phyloP scores from a whole-genome alignment of 2,329 filamentous ascomycete species.

The Aspergillus ochraceoroseus region DNA sequence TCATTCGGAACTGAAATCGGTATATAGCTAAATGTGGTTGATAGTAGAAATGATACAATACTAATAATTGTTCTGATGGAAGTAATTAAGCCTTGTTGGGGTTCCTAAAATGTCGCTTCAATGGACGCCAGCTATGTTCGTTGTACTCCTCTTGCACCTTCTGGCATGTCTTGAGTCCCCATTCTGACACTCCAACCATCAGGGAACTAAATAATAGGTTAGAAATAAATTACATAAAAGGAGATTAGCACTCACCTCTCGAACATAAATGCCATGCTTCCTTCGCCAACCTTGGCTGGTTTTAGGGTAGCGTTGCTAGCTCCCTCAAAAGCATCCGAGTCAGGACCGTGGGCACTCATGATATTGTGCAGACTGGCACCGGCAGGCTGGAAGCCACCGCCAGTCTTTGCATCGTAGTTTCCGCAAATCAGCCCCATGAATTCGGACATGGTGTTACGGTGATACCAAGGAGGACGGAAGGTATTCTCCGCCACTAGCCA shows the following conservation, averaged over 20 bases:
- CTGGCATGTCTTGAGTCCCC: constrained; percentile 64
- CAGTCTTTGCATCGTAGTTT: constrained; percentile 57
- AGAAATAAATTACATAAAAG: constrained; percentile 16
- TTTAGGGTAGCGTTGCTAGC: constrained; percentile 52
- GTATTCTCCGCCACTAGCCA: constrained; percentile 60
- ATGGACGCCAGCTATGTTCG: constrained; percentile 71
- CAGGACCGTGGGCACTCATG: constrained; percentile 64
- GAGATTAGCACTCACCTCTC: constrained; percentile 43
- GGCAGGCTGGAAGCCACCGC: constrained; percentile 56
- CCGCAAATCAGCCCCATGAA: constrained; percentile 62
- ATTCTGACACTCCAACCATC: constrained; percentile 69
- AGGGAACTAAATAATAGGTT: constrained; percentile 49
- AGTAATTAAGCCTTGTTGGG: constrained; percentile 39
- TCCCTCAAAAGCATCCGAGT: constrained; percentile 53
- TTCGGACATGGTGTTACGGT: constrained; percentile 62
- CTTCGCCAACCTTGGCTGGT: constrained; percentile 54
- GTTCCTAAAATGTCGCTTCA: constrained; percentile 59
- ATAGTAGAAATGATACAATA: neutral
- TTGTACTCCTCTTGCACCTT: constrained; percentile 71
- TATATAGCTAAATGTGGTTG: constrained; percentile 3
- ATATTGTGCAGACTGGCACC: constrained; percentile 64
- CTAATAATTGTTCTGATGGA: neutral
- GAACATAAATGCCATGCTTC: constrained; percentile 62
- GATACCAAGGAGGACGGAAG: constrained; percentile 59
- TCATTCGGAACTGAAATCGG: neutral